Conservation (phyloP, 495 filamentous ascomycete species). For the Tetracladium setigerum region DNA sequence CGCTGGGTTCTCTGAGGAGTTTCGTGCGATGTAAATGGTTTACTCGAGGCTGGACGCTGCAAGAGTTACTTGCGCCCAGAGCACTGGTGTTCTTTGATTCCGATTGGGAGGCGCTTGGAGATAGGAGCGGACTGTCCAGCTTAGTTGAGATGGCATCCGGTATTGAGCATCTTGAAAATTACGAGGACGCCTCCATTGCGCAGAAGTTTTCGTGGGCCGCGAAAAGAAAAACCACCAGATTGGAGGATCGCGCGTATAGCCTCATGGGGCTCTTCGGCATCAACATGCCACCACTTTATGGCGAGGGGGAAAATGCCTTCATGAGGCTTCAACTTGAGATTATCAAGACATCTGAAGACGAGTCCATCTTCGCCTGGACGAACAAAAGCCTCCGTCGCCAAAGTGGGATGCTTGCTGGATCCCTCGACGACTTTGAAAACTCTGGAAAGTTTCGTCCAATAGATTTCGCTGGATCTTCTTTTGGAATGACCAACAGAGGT, state of each 20-base stretch:
- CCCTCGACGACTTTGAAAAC: background rate
- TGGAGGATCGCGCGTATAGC: conserved; percentile 21
- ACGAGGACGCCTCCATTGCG: conserved; percentile 3
- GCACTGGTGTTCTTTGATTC: conserved; percentile 1
- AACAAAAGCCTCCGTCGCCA: background rate
- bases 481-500: background rate
- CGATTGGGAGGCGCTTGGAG: background rate
- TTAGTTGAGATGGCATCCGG: background rate
- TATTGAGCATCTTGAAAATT: background rate
- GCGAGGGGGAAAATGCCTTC: conserved; percentile 22
- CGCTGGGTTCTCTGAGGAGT: conserved; percentile 23
- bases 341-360: conserved; percentile 16
- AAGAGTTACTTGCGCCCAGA: conserved; percentile 20
- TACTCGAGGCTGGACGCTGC: conserved; percentile 7
- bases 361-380: conserved; percentile 22
- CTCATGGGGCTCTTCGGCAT: conserved; percentile 20
- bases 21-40: conserved; percentile 22
- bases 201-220: conserved; percentile 21
- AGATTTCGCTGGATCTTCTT: background rate
- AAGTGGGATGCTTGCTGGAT: background rate
- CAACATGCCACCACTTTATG: conserved; percentile 24
- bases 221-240: conserved; percentile 11
- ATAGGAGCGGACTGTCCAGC: background rate
- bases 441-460: background rate
- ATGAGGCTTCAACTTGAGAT: conserved; percentile 22